phyloP scores from a whole-genome alignment of 129 eudicot species.

The Logfia minima region DNA sequence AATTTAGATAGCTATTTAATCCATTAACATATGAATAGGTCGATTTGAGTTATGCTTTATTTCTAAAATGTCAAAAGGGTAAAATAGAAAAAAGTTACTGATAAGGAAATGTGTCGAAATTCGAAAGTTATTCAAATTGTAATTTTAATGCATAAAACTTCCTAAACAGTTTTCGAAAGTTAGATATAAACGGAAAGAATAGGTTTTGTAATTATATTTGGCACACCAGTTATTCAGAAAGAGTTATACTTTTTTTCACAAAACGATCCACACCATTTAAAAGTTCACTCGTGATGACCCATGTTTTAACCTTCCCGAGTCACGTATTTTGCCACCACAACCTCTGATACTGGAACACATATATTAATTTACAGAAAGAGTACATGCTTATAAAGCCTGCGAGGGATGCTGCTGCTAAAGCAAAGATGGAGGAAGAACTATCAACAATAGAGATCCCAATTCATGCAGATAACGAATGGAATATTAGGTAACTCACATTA shows the following conservation, averaged over 20 bases:
- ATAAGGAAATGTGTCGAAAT: not conserved
- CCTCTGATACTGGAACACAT: not conserved
- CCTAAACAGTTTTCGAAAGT: not conserved
- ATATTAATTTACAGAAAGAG: conserved; percentile 56
- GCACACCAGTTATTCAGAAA: too few species aligned
- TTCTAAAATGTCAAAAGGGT: not conserved
- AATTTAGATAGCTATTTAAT: not conserved
- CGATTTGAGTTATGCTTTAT: not conserved
- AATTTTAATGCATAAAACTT: not conserved
- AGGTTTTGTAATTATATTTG: too few species aligned
- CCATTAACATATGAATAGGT: not conserved
- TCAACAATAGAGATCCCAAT: conserved; percentile 57
- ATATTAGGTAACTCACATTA: conserved; percentile 60
- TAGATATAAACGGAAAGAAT: too few species aligned
- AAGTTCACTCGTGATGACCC: too few species aligned
- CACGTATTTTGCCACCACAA: not conserved
- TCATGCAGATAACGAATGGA: conserved; percentile 94
- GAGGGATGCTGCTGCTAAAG: conserved; percentile 93
- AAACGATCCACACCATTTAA: too few species aligned
- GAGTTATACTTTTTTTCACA: too few species aligned
- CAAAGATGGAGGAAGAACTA: conserved; percentile 77
- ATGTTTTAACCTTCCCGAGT: not conserved
- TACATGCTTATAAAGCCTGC: conserved; percentile 72
- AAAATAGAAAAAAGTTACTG: not conserved
- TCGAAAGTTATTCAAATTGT: too few species aligned